Conservation (phyloP, 2,329 filamentous ascomycete species). For the Sclerotinia trifoliorum region DNA sequence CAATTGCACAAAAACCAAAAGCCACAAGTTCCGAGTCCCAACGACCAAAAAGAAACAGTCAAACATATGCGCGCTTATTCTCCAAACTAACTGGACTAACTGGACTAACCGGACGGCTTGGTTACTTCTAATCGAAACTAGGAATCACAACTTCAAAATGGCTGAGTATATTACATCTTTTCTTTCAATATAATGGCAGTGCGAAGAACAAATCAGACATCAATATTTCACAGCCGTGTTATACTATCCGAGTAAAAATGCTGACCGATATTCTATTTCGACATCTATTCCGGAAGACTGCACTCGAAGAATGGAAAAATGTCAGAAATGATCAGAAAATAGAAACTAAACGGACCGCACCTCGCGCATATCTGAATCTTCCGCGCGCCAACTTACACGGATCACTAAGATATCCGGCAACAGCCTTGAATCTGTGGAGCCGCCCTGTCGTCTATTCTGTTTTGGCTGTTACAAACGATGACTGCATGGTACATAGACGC, state of each 20-base stretch:
- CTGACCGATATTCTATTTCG: conserved; percentile 17
- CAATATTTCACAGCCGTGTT: background rate
- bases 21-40: background rate
- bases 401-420: background rate
- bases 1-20: background rate
- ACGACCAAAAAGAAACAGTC: background rate
- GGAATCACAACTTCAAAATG: background rate
- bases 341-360: conserved; percentile 16
- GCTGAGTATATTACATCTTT: conserved; percentile 12
- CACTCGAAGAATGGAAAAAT: background rate
- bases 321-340: conserved; percentile 11
- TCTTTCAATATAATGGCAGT: conserved; percentile 4
- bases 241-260: conserved; percentile 3
- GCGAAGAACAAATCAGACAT: conserved; percentile 9
- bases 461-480: background rate
- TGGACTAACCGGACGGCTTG: background rate
- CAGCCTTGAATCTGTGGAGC: conserved; percentile 11
- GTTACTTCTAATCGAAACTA: background rate
- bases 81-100: background rate
- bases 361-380: conserved; percentile 20
- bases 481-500: background rate
- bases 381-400: conserved; percentile 20
- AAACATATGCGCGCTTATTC: conserved; percentile 18
- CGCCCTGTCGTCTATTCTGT: conserved; percentile 4
- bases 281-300: conserved; percentile 1